A percentile compares a stretch with the other conserved stretches of the same genome.
These are phyloP conservation scores for Pythium guiyangense DNA, from an alignment of 352 stramenopile genomes.

Conservation along the genomic window DNA sequence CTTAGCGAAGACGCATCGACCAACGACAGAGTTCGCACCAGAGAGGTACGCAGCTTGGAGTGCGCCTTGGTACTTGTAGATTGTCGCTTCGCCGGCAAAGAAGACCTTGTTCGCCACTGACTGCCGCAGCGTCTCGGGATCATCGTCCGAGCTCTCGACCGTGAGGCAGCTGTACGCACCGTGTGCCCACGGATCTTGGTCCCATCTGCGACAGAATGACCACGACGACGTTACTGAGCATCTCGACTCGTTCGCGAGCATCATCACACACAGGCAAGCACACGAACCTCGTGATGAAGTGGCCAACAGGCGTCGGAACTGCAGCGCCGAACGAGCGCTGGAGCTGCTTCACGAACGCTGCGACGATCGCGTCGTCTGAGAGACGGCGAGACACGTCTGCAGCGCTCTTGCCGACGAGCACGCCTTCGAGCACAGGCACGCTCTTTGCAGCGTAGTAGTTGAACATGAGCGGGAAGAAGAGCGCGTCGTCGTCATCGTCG, in stretches of 20 bases:
- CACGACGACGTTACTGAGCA: no score
- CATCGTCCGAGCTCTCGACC: constrained; percentile 49
- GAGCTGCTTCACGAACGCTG: constrained; percentile 38
- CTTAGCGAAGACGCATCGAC: not conserved
- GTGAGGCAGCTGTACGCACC: constrained; percentile 65
- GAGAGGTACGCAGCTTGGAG: constrained; percentile 64
- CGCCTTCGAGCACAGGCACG: constrained; percentile 46
- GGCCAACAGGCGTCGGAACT: constrained; percentile 28
- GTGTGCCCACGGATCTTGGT: constrained; percentile 44
- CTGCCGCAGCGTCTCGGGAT: constrained; percentile 45
- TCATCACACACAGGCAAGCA: not conserved
- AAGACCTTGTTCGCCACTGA: constrained; percentile 34
- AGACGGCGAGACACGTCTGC: constrained; percentile 27
- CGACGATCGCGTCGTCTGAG: constrained; percentile 38
- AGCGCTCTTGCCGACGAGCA: constrained; percentile 43
- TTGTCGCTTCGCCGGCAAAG: constrained; percentile 68
- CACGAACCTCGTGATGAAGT: constrained; percentile 48
- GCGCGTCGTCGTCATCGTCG: constrained; percentile 1
- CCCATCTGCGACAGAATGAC: constrained; percentile 34
- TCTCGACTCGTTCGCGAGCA: no score
- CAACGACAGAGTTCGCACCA: constrained; percentile 10
- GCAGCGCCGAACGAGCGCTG: constrained; percentile 34
- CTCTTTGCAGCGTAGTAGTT: constrained; percentile 55
- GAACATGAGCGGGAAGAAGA: constrained; percentile 53
- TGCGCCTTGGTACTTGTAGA: constrained; percentile 62